Evolutionary conservation across 2,329 filamentous ascomycete genomes (phyloP), one percentile per base, ranked within the genome.

Genomic region (Claviceps sp.): DNA sequence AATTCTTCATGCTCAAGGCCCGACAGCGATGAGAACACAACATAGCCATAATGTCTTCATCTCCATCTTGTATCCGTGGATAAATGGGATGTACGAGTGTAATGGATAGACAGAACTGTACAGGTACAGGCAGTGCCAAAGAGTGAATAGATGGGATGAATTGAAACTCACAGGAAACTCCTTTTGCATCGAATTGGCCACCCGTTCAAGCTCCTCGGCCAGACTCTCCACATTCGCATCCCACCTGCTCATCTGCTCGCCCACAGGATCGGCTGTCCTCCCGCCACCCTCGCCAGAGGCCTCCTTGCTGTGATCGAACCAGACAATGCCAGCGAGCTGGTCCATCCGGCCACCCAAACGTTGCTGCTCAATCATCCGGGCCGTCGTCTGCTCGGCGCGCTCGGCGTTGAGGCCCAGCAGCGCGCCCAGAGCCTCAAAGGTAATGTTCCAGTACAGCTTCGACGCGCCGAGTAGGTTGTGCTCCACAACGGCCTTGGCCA

Each of bases 291-390:
- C 76, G 1, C 82, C 84, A 3, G 79, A 83, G 7, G 81, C 83
- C 61, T 88, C 83, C 61, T 88, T 84, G 36, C 81, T 81, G 62
- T 69, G 74, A 67, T 93, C 87, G 64, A 98, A 98, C 71, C 83
- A 89, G 54, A 98, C 90, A 11, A 90, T 72, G 14, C 85, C 78
- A 52, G 89, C 87, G 53, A 98, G 90, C 72, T 98, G 93, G 68
- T 98, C 91, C 62, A 98, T 97, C 53, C 85, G 82, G 7, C 91
- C 93, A 3, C 85, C 80, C 49, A 98, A 70, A 36, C 93, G 82
- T 9, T 88, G 89, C 67, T 96, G 90, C 72, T 97, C 90, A 60
- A 98, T 88, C 93, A 98, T 98, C 60, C 82, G 78, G 4, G 91
- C 89, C 13, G 91, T 93, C 51, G 93, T 96, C 54, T 86, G 83